These are phyloP conservation scores for Mycena galericulata DNA, from an alignment of 768 basidiomycete genomes.

Conservation along the genomic window DNA sequence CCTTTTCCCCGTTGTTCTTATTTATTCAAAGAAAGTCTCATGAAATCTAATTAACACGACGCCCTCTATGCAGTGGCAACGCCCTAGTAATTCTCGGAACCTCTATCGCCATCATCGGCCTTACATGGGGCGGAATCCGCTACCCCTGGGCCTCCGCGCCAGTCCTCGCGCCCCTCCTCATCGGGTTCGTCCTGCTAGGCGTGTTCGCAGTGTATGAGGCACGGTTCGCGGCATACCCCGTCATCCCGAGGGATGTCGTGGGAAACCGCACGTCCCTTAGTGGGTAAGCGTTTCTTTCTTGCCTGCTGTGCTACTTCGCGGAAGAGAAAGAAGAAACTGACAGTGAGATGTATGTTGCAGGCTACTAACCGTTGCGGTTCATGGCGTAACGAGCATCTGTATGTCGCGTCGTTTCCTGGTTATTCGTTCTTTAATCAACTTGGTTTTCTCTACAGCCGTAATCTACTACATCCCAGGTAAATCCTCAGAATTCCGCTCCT, in stretches of 20 bases:
- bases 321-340: too few species aligned
- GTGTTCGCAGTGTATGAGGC: slow-evolving; percentile 44
- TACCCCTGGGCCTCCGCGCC: slow-evolving; percentile 52
- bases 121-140: slow-evolving; percentile 52
- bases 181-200: slow-evolving; percentile 47
- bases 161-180: slow-evolving; percentile 52
- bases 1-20: too few species aligned
- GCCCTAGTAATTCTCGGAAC: slow-evolving; percentile 45
- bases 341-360: slow-evolving; percentile 27
- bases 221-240: slow-evolving; percentile 30
- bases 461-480: slow-evolving; percentile 49
- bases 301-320: too few species aligned
- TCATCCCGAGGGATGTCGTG: slow-evolving; percentile 45
- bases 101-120: slow-evolving; percentile 45
- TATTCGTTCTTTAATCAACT: not conserved
- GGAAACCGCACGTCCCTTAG: slow-evolving; percentile 55
- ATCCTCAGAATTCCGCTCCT: not conserved
- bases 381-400: slow-evolving; percentile 39
- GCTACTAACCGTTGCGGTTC: slow-evolving; percentile 46
- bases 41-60: not conserved
- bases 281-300: slow-evolving; percentile 35
- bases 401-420: not conserved
- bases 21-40: not conserved
- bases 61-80: slow-evolving; percentile 46
- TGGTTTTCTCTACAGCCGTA: slow-evolving; percentile 17